Conservation (phyloP, 2,329 filamentous ascomycete species). For the Rhynchosporium agropyri region DNA sequence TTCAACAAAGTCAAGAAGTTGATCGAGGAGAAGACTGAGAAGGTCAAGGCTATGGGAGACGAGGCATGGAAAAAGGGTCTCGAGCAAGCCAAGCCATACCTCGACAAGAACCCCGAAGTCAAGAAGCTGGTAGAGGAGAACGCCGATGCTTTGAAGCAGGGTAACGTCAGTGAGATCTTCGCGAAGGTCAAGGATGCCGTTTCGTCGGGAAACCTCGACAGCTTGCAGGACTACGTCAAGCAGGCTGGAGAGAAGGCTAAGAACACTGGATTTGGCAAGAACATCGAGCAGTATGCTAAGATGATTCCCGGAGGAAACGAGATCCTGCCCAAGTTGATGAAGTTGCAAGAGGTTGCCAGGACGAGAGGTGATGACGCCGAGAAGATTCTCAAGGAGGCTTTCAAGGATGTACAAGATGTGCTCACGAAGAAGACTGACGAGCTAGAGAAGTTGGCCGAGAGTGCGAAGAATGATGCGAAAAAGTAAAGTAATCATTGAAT, state of each 20-base stretch:
- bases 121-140: constrained; percentile 76
- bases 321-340: constrained; percentile 66
- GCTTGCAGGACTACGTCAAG: constrained; percentile 64
- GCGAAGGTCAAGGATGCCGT: constrained; percentile 62
- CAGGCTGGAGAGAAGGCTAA: constrained; percentile 61
- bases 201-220: constrained; percentile 61
- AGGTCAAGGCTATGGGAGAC: constrained; percentile 68
- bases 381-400: constrained; percentile 68
- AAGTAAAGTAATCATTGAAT: constrained; percentile 5
- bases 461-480: constrained; percentile 43
- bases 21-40: constrained; percentile 69
- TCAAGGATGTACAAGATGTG: constrained; percentile 66
- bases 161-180: constrained; percentile 66
- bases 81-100: constrained; percentile 69
- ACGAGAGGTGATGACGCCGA: constrained; percentile 72
- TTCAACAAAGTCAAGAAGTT: constrained; percentile 61
- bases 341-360: constrained; percentile 65
- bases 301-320: constrained; percentile 66
- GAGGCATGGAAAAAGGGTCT: constrained; percentile 72
- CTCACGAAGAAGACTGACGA: constrained; percentile 61
- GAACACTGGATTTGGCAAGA: constrained; percentile 45
- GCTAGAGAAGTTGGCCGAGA: constrained; percentile 60
- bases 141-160: constrained; percentile 65
- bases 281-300: constrained; percentile 60
- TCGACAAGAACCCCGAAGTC: constrained; percentile 76